Evolutionary conservation across 495 filamentous ascomycete genomes (phyloP).

Genomic region (Neurospora sp.): DNA sequence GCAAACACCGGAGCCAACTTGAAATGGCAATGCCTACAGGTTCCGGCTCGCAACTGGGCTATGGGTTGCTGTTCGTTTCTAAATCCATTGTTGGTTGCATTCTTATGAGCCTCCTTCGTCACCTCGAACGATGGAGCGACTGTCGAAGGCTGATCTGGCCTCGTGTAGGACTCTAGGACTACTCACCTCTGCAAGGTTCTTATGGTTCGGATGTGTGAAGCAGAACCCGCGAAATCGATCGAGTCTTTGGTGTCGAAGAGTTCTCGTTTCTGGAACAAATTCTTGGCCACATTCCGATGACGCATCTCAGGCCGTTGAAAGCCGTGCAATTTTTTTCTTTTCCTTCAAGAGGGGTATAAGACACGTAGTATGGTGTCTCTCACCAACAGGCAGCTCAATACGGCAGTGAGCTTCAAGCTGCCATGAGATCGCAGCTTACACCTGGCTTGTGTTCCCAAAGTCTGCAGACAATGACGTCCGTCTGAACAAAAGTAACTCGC

Average conservation of each 20-base stretch:
- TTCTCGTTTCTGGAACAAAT: not conserved
- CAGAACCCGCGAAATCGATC: not conserved
- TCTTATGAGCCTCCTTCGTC: not conserved
- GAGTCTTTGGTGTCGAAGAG: not conserved
- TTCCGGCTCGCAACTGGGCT: not conserved
- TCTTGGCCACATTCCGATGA: not conserved
- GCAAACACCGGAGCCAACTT: slow-evolving; percentile 1
- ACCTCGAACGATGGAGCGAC: not conserved
- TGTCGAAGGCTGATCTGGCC: not conserved
- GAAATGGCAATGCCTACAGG: slow-evolving; percentile 1
- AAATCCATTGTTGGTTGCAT: not conserved
- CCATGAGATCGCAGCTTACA: not conserved
- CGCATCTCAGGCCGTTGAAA: not conserved
- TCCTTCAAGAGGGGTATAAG: not conserved
- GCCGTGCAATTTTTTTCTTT: not conserved
- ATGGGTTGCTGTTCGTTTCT: not conserved
- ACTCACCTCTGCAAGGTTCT: not conserved
- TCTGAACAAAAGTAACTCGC: not conserved
- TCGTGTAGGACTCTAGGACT: not conserved
- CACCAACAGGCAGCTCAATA: not conserved
- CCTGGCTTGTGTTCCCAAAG: not conserved
- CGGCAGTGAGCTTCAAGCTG: not conserved
- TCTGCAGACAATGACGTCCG: not conserved
- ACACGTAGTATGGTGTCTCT: not conserved
- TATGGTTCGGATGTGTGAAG: not conserved